A percentile compares a stretch with the other conserved stretches of the same genome.
Conservation (phyloP, 1,284 basidiomycete genomes). For the Tranzscheliella williamsii region DNA sequence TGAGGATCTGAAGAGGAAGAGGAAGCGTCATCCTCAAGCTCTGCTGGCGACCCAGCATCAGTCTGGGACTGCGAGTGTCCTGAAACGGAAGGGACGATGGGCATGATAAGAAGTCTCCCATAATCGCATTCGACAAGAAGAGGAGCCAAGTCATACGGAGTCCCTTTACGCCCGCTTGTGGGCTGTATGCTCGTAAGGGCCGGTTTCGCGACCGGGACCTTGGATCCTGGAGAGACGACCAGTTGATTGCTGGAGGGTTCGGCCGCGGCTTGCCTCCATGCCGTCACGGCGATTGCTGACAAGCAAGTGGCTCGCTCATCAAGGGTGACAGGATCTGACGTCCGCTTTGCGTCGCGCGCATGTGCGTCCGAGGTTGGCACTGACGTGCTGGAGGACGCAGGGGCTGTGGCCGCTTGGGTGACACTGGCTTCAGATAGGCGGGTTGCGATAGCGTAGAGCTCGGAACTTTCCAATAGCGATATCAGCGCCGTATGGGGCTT, state of each 20-base stretch:
- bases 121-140: constrained; percentile 29
- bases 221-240: constrained; percentile 10
- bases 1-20: neutral
- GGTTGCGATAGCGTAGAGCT: constrained; percentile 28
- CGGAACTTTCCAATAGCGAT: constrained; percentile 28
- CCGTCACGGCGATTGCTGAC: constrained; percentile 22
- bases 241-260: neutral
- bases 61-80: constrained; percentile 2
- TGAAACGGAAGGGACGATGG: constrained; percentile 7
- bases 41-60: constrained; percentile 5
- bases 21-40: constrained; percentile 2
- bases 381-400: constrained; percentile 17
- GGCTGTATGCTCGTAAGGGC: constrained; percentile 5
- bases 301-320: constrained; percentile 26
- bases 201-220: constrained; percentile 14
- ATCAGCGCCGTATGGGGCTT: constrained; percentile 30
- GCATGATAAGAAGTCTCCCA: constrained; percentile 28
- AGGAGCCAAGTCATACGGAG: constrained; percentile 9
- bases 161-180: neutral
- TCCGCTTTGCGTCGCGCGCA: neutral
- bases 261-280: constrained; percentile 15
- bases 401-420: constrained; percentile 6
- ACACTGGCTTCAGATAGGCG: constrained; percentile 9
- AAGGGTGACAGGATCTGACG: constrained; percentile 8
- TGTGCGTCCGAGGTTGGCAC: constrained; percentile 7